Percentiles rank a stretch among this genome's conserved stretches.
Conservation (phyloP, 805 yeast species). For the Teunomyces lycoperdinae region DNA sequence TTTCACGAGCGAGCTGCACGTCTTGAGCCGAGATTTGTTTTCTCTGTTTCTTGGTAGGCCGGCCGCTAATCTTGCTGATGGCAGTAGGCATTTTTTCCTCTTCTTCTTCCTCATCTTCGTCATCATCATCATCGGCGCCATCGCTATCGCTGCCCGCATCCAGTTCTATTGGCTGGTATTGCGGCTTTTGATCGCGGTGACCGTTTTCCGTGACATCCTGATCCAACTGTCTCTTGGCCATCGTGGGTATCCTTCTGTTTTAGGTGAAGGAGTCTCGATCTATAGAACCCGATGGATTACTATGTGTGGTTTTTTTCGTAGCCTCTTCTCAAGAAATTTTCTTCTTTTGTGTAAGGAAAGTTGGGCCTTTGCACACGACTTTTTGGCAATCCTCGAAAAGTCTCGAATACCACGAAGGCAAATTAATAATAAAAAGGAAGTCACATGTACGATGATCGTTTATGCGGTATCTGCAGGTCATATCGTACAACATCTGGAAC, state of each 20-base stretch:
- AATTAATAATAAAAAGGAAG: neutral
- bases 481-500: neutral
- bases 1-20: conserved; percentile 86
- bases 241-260: conserved; percentile 2
- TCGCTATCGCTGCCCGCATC: conserved; percentile 11
- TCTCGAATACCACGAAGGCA: too few species aligned
- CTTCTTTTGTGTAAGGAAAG: neutral
- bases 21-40: conserved; percentile 67
- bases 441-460: conserved; percentile 1
- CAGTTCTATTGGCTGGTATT: conserved; percentile 2
- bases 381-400: neutral
- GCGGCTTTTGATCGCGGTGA: neutral
- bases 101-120: conserved; percentile 24
- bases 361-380: neutral
- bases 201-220: neutral
- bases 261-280: conserved; percentile 1
- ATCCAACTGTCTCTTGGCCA: conserved; percentile 12
- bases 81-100: conserved; percentile 7
- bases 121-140: conserved; percentile 17
- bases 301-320: conserved; percentile 1
- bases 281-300: conserved; percentile 1
- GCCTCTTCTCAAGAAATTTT: conserved; percentile 3
- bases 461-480: neutral
- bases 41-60: conserved; percentile 33
- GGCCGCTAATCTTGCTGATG: conserved; percentile 9